Evolutionary conservation across 345 rosid genomes (phyloP).

Genomic region (Eucalyptus rudis): DNA sequence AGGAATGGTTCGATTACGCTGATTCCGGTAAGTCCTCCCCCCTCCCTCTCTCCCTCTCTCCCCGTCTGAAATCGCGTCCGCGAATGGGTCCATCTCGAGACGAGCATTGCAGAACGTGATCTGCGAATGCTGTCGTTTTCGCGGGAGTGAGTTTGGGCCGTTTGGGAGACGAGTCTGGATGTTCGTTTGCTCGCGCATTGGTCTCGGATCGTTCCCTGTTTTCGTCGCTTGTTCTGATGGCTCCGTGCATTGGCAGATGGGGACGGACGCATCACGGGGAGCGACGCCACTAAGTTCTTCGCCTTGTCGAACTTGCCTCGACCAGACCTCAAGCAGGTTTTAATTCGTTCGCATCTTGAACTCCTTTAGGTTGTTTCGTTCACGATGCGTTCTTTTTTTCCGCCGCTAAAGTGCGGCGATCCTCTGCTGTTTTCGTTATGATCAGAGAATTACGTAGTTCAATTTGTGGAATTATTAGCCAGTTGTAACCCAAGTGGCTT

Average conservation of each 20-base stretch:
- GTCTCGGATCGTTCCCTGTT: neutral
- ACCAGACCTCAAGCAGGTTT: conserved; percentile 78
- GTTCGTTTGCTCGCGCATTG: neutral
- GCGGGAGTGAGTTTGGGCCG: neutral
- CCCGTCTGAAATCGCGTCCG: neutral
- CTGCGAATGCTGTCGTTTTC: neutral
- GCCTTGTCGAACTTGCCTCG: conserved; percentile 70
- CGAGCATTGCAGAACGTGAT: neutral
- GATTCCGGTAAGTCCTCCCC: conserved; percentile 50
- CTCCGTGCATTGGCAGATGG: conserved; percentile 23
- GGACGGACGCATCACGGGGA: conserved; percentile 86
- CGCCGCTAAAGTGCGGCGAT: neutral
- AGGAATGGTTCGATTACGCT: conserved; percentile 73
- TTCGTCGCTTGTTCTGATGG: neutral
- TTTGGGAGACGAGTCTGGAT: neutral
- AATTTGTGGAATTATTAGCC: neutral
- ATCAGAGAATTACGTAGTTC: neutral
- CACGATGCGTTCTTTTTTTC: neutral
- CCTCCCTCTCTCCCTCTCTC: neutral
- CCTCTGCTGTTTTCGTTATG: neutral
- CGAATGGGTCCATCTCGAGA: neutral
- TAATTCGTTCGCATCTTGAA: neutral
- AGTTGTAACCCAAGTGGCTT: neutral
- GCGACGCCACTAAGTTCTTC: conserved; percentile 78
- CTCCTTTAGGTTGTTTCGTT: neutral